Conservation (phyloP, 176 grass and related monocot genomes). For the Triticum monococcum region DNA sequence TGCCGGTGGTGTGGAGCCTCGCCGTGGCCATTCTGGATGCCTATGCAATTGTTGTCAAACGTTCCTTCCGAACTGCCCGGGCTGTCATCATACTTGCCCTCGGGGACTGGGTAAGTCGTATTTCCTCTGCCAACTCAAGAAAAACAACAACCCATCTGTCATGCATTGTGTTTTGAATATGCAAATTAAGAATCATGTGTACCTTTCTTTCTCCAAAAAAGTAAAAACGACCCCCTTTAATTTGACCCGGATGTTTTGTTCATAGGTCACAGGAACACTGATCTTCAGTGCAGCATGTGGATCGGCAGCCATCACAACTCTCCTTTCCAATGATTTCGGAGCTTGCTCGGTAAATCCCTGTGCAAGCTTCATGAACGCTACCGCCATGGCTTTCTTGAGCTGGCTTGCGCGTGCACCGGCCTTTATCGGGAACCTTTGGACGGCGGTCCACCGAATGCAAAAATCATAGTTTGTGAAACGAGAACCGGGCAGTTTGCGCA, state of each 20-base stretch:
- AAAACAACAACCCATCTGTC: background rate
- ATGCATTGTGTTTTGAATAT: no score
- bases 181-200: background rate
- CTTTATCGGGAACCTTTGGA: no score
- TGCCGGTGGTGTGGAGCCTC: conserved; percentile 50
- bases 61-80: conserved; percentile 50
- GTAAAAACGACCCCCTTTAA: background rate
- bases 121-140: background rate
- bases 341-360: background rate
- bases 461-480: background rate
- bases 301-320: background rate
- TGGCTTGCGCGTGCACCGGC: no score
- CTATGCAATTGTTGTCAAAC: conserved; percentile 76
- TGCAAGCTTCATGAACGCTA: background rate
- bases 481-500: background rate
- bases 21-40: conserved; percentile 67
- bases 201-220: no score
- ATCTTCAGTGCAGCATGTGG: conserved; percentile 64
- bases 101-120: conserved; percentile 68
- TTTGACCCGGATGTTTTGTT: background rate
- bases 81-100: conserved; percentile 68
- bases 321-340: background rate
- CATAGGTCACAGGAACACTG: conserved; percentile 74
- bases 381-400: background rate
- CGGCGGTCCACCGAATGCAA: conserved; percentile 38